phyloP scores from a whole-genome alignment of 345 rosid genomes.

The Microcos paniculata region DNA sequence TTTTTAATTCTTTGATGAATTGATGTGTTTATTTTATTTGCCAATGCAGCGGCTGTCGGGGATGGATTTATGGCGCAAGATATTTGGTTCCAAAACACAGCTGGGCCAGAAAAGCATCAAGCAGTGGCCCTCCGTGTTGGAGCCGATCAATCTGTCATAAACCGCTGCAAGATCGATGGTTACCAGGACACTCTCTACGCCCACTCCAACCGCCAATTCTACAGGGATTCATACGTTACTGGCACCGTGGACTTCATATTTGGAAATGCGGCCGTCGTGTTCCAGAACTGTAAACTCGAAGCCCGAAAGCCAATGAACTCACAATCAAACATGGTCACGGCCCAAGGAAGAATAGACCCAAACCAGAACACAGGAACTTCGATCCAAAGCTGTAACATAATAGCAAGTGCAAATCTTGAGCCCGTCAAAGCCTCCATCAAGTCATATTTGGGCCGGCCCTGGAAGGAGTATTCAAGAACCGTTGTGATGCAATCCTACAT shows the following conservation, averaged over 20 bases:
- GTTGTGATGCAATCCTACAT: slow-evolving; percentile 66
- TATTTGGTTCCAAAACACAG: slow-evolving; percentile 75
- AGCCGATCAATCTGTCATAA: slow-evolving; percentile 71
- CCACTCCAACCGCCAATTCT: slow-evolving; percentile 71
- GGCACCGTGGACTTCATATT: slow-evolving; percentile 85
- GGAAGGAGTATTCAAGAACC: slow-evolving; percentile 72
- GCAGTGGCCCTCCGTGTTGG: slow-evolving; percentile 87
- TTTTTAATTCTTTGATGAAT: too few relatives aligned
- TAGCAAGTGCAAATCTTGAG: slow-evolving; percentile 54
- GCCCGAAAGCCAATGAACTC: slow-evolving; percentile 59
- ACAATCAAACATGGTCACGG: slow-evolving; percentile 73
- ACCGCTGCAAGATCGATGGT: slow-evolving; percentile 71
- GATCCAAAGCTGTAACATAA: slow-evolving; percentile 62
- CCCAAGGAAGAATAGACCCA: slow-evolving; percentile 69
- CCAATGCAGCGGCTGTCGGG: slow-evolving; percentile 58
- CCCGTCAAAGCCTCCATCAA: slow-evolving; percentile 42
- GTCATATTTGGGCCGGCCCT: slow-evolving; percentile 79
- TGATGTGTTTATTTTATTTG: not conserved
- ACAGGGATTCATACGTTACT: slow-evolving; percentile 56
- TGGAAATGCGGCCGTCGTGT: slow-evolving; percentile 68
- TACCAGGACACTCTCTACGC: slow-evolving; percentile 79
- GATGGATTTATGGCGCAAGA: slow-evolving; percentile 92
- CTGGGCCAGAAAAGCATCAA: slow-evolving; percentile 75
- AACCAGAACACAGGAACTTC: slow-evolving; percentile 81
- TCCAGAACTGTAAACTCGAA: slow-evolving; percentile 63